Base-by-base conservation (phyloP, 768 basidiomycete species). In the Galerina marginata region DNA sequence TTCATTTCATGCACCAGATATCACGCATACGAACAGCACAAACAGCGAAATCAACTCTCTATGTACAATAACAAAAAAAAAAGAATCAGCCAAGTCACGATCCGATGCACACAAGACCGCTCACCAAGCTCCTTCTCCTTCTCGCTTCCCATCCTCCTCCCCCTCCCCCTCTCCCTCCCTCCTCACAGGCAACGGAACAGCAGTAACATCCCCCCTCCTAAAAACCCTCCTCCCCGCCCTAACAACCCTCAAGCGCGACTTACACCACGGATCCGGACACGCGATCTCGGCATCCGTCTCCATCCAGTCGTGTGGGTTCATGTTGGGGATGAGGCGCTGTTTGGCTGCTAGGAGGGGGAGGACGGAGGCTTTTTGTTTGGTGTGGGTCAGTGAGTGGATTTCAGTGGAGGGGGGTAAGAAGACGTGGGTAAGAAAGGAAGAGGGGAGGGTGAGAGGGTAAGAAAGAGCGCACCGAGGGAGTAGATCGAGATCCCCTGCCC, bases 401-500 rank as follows among this genome's bases (percentile, higher is more conserved):
- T n/a, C n/a, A n/a, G n/a, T n/a, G n/a, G n/a, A n/a, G n/a, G n/a
- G n/a, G n/a, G n/a, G n/a, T n/a, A n/a, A n/a, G n/a, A n/a, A n/a
- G n/a, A n/a, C n/a, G n/a, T n/a, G n/a, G n/a, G n/a, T n/a, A n/a
- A n/a, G n/a, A n/a, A n/a, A n/a, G n/a, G n/a, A n/a, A n/a, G n/a
- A n/a, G n/a, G n/a, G n/a, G n/a, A n/a, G n/a, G n/a, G 47, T 10
- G 25, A 43, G 15, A 29, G 29, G 37, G 36, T 26, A n/a, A 50
- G 46, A n/a, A n/a, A n/a, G 14, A 29, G n/a, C 73, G 4, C 60
- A 86, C 88, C 76, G 9, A 89, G 74, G 0, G 88, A 89, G 66
- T 89, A 90, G 51, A 90, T 86, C 1, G 88, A 89, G 65, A 90
- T 80, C 2, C 87, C 88, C 67, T 89, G 88, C 0, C 77, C 81